A percentile compares a stretch with the other conserved stretches of the same genome.
phyloP scores from a whole-genome alignment of 2,329 filamentous ascomycete genomes.

The Ceratocystiopsis brevicomis region DNA sequence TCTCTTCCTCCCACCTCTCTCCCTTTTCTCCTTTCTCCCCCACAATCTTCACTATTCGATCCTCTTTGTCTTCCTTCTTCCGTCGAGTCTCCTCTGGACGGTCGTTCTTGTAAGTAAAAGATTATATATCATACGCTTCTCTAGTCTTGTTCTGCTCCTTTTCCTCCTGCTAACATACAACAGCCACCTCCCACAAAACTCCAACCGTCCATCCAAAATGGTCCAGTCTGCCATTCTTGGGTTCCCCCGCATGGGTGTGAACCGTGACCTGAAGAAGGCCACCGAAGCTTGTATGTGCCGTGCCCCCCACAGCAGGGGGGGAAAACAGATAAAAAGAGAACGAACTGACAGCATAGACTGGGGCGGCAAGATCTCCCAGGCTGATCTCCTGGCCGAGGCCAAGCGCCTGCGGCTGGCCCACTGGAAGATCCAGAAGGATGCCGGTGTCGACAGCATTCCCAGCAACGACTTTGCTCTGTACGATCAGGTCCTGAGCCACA shows the following conservation, averaged over 20 bases:
- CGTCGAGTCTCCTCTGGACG: constrained; percentile 5
- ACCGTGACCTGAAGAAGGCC: constrained; percentile 99
- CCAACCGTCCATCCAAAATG: constrained; percentile 24
- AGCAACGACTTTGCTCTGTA: constrained; percentile 99
- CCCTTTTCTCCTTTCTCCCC: background rate
- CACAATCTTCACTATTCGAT: background rate
- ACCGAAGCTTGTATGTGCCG: constrained; percentile 66
- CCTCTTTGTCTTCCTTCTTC: constrained; percentile 1
- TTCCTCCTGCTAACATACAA: background rate
- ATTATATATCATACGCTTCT: too few species aligned
- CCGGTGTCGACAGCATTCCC: constrained; percentile 91
- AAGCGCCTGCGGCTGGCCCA: constrained; percentile 92
- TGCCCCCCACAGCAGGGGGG: too few species aligned
- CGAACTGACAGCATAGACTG: constrained; percentile 32
- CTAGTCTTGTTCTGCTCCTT: background rate
- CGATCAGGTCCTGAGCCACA: constrained; percentile 93
- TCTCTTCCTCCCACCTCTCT: background rate
- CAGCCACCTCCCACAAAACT: constrained; percentile 1
- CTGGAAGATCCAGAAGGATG: constrained; percentile 99
- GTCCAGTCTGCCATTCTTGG: constrained; percentile 67
- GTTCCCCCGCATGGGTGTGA: constrained; percentile 96
- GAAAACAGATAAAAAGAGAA: too few species aligned
- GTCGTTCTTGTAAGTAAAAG: constrained; percentile 2
- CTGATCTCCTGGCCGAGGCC: constrained; percentile 80
- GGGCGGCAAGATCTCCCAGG: constrained; percentile 83